Evolutionary conservation across 2,329 filamentous ascomycete species (phyloP), one percentile per base, ranked within the genome.

Genomic region (Elsinoe australis): DNA sequence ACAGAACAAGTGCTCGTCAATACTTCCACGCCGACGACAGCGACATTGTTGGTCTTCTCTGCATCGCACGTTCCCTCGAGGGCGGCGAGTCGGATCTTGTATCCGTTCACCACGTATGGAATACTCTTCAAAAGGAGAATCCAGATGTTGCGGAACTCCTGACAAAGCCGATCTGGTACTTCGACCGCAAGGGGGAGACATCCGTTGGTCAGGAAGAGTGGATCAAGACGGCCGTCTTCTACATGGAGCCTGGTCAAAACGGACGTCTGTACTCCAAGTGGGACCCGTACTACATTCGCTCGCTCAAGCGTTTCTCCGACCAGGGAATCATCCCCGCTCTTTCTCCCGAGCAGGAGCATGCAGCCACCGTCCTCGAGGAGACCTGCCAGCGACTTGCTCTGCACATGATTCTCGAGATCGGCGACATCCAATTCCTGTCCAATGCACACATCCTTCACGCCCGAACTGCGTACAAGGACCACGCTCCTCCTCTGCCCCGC

Each of bases 271-370:
- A 86, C 67, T 82, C 79, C 64, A 94, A 94, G 73, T 94, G 83
- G 80, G 88, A 94, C 61, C 88, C 88, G 1, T 94, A 94, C 74
- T 94, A 84, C 63, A 79, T 94, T 51, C 79, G 79, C 54, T 87
- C 82, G 6, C 72, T 94, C 5, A 74, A 70, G 15, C 78, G 87
- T 21, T 92, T 90, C 70, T 85, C 79, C 0, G 79, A 87, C 60
- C 65, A 68, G 14, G 87, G 85, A 1, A 61, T 85, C 36, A 83
- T 94, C 52, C 87, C 87, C 4, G 69, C 82, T 0, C 70, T 94
- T 29, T 85, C 81, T 5, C 65, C 72, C 0, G 82, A 75, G 50
- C 87, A 94, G 67, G 56, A 74, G 47, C 77, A 80, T 51, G 87
- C 87, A 1, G 68, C 82, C 5, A 60, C 75, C 34, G 72, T 90